phyloP scores from a whole-genome alignment of 495 filamentous ascomycete genomes.

The Podospora sp. region DNA sequence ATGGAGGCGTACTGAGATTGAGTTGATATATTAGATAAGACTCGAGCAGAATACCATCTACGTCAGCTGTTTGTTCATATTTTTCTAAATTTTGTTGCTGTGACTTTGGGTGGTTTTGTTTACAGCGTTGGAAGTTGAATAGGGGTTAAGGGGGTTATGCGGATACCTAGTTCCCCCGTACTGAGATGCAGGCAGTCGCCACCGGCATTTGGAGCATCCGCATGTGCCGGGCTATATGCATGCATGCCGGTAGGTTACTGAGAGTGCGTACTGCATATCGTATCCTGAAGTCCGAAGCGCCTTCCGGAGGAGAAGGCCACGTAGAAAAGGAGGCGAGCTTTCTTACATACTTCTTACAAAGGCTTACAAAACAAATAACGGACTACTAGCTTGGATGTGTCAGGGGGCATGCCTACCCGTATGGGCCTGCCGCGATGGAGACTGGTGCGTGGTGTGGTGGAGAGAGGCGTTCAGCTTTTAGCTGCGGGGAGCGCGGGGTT shows the following conservation, averaged over 20 bases:
- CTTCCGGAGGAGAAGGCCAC: no score
- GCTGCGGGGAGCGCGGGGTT: no score
- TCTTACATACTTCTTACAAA: no score
- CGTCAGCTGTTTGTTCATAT: conserved; percentile 1
- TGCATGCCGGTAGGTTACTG: not conserved
- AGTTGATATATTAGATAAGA: conserved; percentile 5
- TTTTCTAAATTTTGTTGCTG: not conserved
- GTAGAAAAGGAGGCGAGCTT: no score
- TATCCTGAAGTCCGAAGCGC: not conserved
- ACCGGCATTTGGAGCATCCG: not conserved
- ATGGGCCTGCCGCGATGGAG: no score
- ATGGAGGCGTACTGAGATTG: not conserved
- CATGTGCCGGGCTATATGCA: not conserved
- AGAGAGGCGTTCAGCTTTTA: no score
- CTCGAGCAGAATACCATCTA: not conserved
- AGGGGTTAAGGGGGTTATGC: not conserved
- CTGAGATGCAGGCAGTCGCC: not conserved
- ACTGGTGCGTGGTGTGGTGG: no score
- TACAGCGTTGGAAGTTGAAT: not conserved
- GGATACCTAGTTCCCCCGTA: no score
- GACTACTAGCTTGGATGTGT: no score
- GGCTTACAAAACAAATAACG: no score
- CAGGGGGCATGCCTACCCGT: no score
- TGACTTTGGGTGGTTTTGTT: not conserved
- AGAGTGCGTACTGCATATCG: not conserved